Evolutionary conservation across 169 alveolate genomes (phyloP).

Genomic region (Plasmodium coatneyi): DNA sequence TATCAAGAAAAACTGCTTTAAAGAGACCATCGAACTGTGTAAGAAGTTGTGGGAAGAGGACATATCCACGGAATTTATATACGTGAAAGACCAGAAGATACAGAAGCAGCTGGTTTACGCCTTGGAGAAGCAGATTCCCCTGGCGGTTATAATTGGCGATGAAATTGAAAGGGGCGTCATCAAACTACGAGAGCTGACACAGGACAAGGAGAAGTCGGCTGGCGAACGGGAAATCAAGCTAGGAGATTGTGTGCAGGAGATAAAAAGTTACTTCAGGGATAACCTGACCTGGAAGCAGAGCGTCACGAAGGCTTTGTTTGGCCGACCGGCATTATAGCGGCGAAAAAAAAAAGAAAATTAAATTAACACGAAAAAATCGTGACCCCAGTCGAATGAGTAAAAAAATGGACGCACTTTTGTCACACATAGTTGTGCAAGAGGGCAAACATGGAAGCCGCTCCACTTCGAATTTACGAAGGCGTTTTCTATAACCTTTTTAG

Average conservation of each 20-base stretch:
- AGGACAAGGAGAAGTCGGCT: slow-evolving; percentile 44
- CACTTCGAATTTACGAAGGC: neutral
- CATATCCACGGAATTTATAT: slow-evolving; percentile 79
- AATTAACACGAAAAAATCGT: neutral
- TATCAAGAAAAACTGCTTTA: slow-evolving; percentile 44
- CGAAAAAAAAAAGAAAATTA: neutral
- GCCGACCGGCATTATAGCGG: neutral
- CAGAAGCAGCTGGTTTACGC: slow-evolving; percentile 90
- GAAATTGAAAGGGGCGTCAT: slow-evolving; percentile 70
- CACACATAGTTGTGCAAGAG: neutral
- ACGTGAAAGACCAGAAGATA: slow-evolving; percentile 78
- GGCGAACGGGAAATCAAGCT: slow-evolving; percentile 62
- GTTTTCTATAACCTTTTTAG: neutral
- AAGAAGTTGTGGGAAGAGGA: slow-evolving; percentile 80
- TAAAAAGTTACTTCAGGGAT: slow-evolving; percentile 36
- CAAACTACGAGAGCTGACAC: slow-evolving; percentile 58
- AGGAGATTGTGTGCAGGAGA: slow-evolving; percentile 37
- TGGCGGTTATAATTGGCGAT: slow-evolving; percentile 75
- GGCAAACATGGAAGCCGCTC: neutral
- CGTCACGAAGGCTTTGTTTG: slow-evolving; percentile 28
- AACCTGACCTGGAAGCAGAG: slow-evolving; percentile 49
- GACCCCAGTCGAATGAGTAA: neutral
- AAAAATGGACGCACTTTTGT: neutral
- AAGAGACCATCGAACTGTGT: slow-evolving; percentile 80
- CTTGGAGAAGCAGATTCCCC: slow-evolving; percentile 81